Percentiles rank a stretch among this genome's conserved stretches.
Evolutionary conservation across 441 rosid genomes (phyloP).

Genomic region (Pelargonium citronellum): DNA sequence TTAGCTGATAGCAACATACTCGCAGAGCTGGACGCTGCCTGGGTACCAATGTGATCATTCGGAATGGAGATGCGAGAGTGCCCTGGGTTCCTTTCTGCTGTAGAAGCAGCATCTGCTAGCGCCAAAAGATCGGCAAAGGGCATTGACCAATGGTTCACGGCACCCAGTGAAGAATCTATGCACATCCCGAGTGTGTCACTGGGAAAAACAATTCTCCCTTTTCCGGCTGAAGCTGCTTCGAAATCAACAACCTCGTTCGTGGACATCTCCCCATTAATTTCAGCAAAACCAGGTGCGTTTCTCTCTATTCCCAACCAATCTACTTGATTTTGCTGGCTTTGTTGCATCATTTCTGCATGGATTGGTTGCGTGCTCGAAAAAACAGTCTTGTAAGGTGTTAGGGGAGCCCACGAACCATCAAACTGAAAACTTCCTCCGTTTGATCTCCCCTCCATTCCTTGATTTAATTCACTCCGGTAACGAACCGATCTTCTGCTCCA

Average conservation of each 20-base stretch:
- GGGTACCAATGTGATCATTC: background rate
- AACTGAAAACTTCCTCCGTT: conserved; percentile 21
- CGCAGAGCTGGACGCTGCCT: background rate
- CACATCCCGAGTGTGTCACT: conserved; percentile 13
- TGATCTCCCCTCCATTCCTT: conserved; percentile 27
- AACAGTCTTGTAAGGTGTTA: conserved; percentile 39
- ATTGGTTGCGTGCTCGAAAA: conserved; percentile 27
- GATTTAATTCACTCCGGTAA: conserved; percentile 1
- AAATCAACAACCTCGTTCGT: conserved; percentile 5
- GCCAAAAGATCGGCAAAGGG: conserved; percentile 49
- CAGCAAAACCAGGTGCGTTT: conserved; percentile 27
- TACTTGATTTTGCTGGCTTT: conserved; percentile 20
- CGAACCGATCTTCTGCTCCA: background rate
- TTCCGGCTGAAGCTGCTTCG: conserved; percentile 10
- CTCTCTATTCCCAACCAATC: conserved; percentile 27
- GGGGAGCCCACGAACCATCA: conserved; percentile 41
- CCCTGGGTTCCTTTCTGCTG: conserved; percentile 14
- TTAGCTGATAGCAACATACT: conserved; percentile 9
- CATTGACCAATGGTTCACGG: conserved; percentile 21
- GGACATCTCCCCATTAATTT: conserved; percentile 15
- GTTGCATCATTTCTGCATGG: conserved; percentile 22
- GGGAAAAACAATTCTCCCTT: background rate
- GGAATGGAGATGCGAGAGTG: conserved; percentile 18
- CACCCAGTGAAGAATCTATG: conserved; percentile 19
- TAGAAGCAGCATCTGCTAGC: conserved; percentile 44